phyloP scores from a whole-genome alignment of 23 red algal species.

The Agarophyton chilense region DNA sequence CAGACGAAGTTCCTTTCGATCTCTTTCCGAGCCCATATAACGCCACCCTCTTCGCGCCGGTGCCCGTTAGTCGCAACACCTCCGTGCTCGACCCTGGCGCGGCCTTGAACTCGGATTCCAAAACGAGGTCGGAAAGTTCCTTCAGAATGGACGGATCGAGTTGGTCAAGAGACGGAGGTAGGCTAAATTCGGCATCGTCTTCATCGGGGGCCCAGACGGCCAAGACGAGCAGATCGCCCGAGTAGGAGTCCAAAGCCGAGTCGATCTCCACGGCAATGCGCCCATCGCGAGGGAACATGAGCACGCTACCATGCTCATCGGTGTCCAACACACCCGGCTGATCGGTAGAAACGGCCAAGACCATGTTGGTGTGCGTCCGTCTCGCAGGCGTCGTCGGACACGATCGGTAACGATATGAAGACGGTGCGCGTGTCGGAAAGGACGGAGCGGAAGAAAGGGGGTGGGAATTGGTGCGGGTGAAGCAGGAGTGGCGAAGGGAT shows the following conservation, averaged over 20 bases:
- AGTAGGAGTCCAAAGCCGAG: not conserved
- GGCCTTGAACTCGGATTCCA: constrained; percentile 64
- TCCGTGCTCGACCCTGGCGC: constrained; percentile 39
- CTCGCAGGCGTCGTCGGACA: not conserved
- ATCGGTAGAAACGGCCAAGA: not conserved
- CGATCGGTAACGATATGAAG: not conserved
- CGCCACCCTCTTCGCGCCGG: constrained; percentile 51
- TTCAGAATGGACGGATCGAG: not conserved
- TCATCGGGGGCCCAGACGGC: constrained; percentile 61
- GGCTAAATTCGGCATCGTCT: constrained; percentile 42
- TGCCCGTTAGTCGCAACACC: constrained; percentile 42
- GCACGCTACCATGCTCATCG: constrained; percentile 42
- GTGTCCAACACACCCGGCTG: constrained; percentile 55
- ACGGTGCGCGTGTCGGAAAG: not conserved
- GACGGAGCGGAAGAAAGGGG: not conserved
- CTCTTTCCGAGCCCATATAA: constrained; percentile 80
- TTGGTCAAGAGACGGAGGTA: constrained; percentile 23
- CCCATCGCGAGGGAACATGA: constrained; percentile 44
- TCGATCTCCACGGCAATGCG: not conserved
- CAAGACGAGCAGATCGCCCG: constrained; percentile 51
- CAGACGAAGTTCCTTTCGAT: constrained; percentile 38
- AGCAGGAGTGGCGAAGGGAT: not conserved
- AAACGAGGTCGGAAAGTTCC: constrained; percentile 43
- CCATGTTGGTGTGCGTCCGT: not conserved
- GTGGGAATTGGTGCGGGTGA: not conserved